Evolutionary conservation across 2,329 filamentous ascomycete species (phyloP).

Genomic region (Sporothrix curviconia): DNA sequence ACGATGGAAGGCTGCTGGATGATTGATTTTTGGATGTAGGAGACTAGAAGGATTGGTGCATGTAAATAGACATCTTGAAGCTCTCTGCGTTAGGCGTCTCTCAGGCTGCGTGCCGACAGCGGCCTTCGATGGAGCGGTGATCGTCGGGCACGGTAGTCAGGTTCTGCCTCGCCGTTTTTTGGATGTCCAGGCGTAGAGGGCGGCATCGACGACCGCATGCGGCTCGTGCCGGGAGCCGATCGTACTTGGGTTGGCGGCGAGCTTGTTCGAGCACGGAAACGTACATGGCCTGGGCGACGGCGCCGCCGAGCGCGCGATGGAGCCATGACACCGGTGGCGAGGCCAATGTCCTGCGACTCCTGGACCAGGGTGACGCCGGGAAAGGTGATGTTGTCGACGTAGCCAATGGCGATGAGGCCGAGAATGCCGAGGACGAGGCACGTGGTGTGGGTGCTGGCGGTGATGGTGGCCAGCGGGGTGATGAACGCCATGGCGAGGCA

Average conservation of each 20-base stretch:
- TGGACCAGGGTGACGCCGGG: constrained; percentile 39
- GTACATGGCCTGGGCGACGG: constrained; percentile 33
- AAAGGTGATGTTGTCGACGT: constrained; percentile 34
- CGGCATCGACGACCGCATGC: constrained; percentile 29
- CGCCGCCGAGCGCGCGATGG: constrained; percentile 38
- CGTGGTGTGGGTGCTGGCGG: constrained; percentile 24
- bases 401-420: constrained; percentile 28
- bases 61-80: constrained; percentile 39
- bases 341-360: constrained; percentile 41
- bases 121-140: constrained; percentile 29
- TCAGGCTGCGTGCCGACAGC: constrained; percentile 30
- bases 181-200: constrained; percentile 30
- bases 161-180: no score
- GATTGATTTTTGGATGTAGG: constrained; percentile 31
- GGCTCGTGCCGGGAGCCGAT: constrained; percentile 30
- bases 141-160: constrained; percentile 28
- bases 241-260: constrained; percentile 29
- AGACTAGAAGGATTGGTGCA: constrained; percentile 36
- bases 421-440: constrained; percentile 30
- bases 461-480: constrained; percentile 27
- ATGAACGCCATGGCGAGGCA: constrained; percentile 28
- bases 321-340: constrained; percentile 39
- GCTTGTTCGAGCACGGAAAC: constrained; percentile 32
- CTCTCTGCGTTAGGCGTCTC: constrained; percentile 37
- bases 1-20: constrained; percentile 32